Base-by-base conservation (phyloP, 106 monocot genomes). In the Dendrobium nobile region DNA sequence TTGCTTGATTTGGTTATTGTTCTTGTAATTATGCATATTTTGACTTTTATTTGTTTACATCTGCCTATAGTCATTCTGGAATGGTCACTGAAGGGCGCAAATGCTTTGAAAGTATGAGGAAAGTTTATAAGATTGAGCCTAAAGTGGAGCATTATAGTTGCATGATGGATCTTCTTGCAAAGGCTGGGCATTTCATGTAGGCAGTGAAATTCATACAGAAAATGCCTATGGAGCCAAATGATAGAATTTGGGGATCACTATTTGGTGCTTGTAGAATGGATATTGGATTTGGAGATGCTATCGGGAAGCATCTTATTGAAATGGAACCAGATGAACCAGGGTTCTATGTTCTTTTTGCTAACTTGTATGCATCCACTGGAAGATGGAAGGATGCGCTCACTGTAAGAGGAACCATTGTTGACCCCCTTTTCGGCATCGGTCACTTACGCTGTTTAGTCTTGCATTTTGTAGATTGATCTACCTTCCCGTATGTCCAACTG, bases 121-220 rank as follows among this genome's bases (percentile, higher is more conserved):
- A 16, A 26, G 4, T 80, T 13, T 78, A 84, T 75, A 82, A 79
- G 4, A 84, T 91, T 6, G 64, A 84, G 17, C 88, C 84, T 33
- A 84, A 86, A 74, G 84, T 88, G 17, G 88, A 87, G 82, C 90
- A 91, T 77, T 91, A 88, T 79, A 86, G 85, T 1, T 88, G 90
- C 80, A 88, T 91, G 85, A 82, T 91, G 4, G 88, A 91, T 78
- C 77, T 91, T 79, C 80, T 88, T 42, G 88, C 86, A 19, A 85
- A 84, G 19, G 84, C 84, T n/a, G 90, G 90, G 41, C 80, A 74
- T 0, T 64, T 91, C 56, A 78, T 80, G 26, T 84, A 91, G 47
- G 88, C 88, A 2, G 84, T 82, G 59, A 75, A 88, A 42, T 28
- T 88, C 22, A 79, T 84, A 68, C 47, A 51, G 24, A 28, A 9